These are phyloP conservation scores for Pleomassaria siparia DNA, from an alignment of 2,329 filamentous ascomycete genomes.

Conservation along the genomic window DNA sequence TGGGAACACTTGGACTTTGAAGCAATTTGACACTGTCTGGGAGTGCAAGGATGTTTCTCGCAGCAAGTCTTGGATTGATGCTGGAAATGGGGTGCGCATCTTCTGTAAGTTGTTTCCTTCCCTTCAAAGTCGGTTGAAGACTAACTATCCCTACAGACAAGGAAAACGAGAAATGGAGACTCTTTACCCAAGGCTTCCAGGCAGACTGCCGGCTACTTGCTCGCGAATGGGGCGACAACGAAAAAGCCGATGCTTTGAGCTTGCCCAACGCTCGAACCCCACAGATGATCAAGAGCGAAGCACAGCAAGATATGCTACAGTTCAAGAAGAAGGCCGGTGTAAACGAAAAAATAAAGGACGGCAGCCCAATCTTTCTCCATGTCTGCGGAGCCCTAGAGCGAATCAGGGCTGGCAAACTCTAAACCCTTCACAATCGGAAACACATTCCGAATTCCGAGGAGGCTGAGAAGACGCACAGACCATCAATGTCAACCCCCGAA, in stretches of 20 bases:
- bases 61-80: conserved; percentile 9
- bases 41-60: conserved; percentile 12
- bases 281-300: neutral
- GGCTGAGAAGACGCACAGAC: neutral
- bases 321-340: neutral
- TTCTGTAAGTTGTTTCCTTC: conserved; percentile 6
- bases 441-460: conserved; percentile 1
- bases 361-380: neutral
- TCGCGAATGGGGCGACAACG: neutral
- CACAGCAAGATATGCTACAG: neutral
- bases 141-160: no score
- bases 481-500: neutral
- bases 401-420: neutral
- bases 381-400: neutral
- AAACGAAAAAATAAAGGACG: neutral
- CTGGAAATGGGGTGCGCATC: conserved; percentile 12
- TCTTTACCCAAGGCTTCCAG: no score
- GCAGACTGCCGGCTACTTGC: no score
- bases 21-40: conserved; percentile 21
- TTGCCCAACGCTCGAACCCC: neutral
- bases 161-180: no score
- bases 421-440: neutral
- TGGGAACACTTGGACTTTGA: conserved; percentile 19
- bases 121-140: neutral
- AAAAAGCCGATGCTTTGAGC: neutral